Conservation (phyloP, 768 basidiomycete genomes). For the Leccinum olivaceopallidum region DNA sequence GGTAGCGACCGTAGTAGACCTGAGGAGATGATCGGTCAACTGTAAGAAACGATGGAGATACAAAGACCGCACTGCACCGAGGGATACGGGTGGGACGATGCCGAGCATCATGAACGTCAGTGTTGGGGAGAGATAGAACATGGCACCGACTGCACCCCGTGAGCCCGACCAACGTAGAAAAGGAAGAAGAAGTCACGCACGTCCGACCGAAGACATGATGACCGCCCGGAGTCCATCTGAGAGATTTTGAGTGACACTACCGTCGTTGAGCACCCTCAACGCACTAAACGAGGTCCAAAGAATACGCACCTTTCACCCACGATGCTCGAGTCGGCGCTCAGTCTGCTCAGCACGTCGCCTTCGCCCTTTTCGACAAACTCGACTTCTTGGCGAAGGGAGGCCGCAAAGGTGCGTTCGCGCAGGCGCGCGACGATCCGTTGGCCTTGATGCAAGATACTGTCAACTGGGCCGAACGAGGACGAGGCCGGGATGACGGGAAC, state of each 20-base stretch:
- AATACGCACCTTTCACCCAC: conserved; percentile 81
- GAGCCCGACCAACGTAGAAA: background rate
- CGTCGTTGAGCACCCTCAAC: background rate
- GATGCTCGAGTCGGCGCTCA: conserved; percentile 90
- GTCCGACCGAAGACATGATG: conserved; percentile 92
- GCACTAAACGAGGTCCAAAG: background rate
- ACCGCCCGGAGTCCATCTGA: conserved; percentile 81
- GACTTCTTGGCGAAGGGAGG: conserved; percentile 87
- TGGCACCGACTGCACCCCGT: background rate
- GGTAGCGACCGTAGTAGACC: conserved; percentile 95
- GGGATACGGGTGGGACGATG: conserved; percentile 84
- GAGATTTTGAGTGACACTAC: conserved; percentile 70
- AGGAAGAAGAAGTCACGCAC: conserved; percentile 46
- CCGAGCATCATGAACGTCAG: conserved; percentile 91
- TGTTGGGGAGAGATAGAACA: conserved; percentile 50
- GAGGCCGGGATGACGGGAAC: conserved; percentile 11
- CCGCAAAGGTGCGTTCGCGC: conserved; percentile 78
- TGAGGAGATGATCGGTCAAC: conserved; percentile 31
- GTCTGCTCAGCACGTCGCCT: conserved; percentile 89
- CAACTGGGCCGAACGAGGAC: background rate
- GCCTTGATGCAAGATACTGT: conserved; percentile 35
- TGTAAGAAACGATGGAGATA: background rate
- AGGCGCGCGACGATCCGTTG: conserved; percentile 90
- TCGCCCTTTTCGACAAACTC: conserved; percentile 92
- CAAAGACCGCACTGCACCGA: conserved; percentile 62